Base-by-base conservation (phyloP, 2,329 filamentous ascomycete genomes). In the Aspergillus sp. region DNA sequence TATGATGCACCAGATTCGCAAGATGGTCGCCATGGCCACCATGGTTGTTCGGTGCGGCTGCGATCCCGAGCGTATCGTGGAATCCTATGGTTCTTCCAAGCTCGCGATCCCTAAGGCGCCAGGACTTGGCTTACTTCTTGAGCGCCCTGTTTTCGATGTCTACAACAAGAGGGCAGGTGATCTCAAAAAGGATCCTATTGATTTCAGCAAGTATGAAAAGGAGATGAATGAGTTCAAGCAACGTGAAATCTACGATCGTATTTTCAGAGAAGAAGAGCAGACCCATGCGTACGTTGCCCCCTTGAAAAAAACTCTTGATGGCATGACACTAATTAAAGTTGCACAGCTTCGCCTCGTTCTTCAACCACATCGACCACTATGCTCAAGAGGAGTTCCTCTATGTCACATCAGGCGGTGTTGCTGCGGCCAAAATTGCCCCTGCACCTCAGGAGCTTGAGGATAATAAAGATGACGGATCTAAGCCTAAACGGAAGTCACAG, bases 1-100 rank as follows among this genome's bases (percentile, higher is more conserved):
- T 82, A 99, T 99, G 95, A 99, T 99, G 95, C 95, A 99, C 76
- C 95, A 99, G 79, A 99, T 99, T 75, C 89, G 95, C 69, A 99
- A 98, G 78, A 98, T 99, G 95, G 91, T 99, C 15, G 91, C 90
- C 56, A 92, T 99, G 89, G 91, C 87, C 8, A 86, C 91, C 35
- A 81, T 99, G 59, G 81, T 93, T 6, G 89, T 96, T 6, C 88
- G 95, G 39, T 96, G 90, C 73, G 95, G 91, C 51, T 88, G 88
- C n/a, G 82, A 90, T 4, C 80, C 87, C 4, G 78, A 84, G 11
- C 85, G 90, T 27, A 90, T 99, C 65, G 73, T 78, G 1, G 84
- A 96, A 60, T 90, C 87, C 59, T 96, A 96, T 73, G 85, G 84
- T 1, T 72, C 81, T 6, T 82, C 86, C 19, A 86, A 88, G 57